phyloP scores from a whole-genome alignment of 192 early-diverging fungal species.

The Chytriomyces sp. region DNA sequence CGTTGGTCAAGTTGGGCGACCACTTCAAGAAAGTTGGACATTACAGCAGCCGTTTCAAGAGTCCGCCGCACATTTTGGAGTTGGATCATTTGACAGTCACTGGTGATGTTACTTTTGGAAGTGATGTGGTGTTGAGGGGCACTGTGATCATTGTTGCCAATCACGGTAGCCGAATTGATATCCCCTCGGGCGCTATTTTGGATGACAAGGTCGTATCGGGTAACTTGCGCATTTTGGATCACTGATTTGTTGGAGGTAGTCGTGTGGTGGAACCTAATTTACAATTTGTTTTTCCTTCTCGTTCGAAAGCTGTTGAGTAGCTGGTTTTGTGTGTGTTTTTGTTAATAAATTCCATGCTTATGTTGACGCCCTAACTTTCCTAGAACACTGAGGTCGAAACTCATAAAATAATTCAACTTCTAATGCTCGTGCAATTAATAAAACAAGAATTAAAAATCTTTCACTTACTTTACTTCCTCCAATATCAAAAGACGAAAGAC shows the following conservation, averaged over 20 bases:
- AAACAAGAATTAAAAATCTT: too few relatives aligned
- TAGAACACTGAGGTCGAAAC: too few relatives aligned
- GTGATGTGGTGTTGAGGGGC: constrained; percentile 80
- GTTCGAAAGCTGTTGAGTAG: too few relatives aligned
- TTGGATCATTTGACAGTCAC: constrained; percentile 98
- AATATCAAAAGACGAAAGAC: too few relatives aligned
- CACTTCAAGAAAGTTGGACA: constrained; percentile 96
- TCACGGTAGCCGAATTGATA: constrained; percentile 95
- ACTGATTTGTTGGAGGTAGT: constrained; percentile 31
- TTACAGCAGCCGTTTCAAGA: constrained; percentile 89
- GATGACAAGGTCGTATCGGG: constrained; percentile 99
- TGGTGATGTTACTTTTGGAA: constrained; percentile 95
- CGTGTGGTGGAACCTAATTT: too few relatives aligned
- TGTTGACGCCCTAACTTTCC: too few relatives aligned
- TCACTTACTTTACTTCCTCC: too few relatives aligned
- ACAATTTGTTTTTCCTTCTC: too few relatives aligned
- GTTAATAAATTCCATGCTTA: too few relatives aligned
- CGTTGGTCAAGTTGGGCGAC: constrained; percentile 95
- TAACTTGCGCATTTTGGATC: constrained; percentile 78
- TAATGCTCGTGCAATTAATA: too few relatives aligned
- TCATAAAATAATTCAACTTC: too few relatives aligned
- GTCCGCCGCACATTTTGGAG: constrained; percentile 93
- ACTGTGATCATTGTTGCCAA: constrained; percentile 99
- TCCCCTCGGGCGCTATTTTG: constrained; percentile 89
- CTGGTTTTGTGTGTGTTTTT: too few relatives aligned